Percentiles rank a stretch among this genome's conserved stretches.
These are phyloP conservation scores for Termitomyces sp. DNA, from an alignment of 768 basidiomycete species.

Conservation along the genomic window DNA sequence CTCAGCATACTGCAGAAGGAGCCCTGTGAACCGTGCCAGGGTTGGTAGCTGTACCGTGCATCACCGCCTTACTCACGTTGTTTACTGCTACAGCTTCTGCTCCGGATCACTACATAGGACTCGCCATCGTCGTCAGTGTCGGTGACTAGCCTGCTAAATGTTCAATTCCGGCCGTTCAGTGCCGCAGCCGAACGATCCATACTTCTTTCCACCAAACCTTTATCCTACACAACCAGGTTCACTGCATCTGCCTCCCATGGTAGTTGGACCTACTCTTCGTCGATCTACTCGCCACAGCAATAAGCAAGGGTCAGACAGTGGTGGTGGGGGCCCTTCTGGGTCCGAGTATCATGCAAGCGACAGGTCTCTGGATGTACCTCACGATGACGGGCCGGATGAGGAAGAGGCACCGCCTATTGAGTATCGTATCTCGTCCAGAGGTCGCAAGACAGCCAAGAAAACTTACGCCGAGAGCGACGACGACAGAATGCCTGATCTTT, in stretches of 20 bases:
- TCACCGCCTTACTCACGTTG: not conserved
- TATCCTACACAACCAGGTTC: conserved; percentile 3
- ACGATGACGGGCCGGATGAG: conserved; percentile 21
- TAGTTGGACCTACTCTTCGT: conserved; percentile 20
- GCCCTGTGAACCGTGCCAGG: not conserved
- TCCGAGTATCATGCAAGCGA: conserved; percentile 49
- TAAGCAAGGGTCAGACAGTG: conserved; percentile 22
- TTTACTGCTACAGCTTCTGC: not conserved
- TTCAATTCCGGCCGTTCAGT: not conserved
- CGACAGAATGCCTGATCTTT: conserved; percentile 26
- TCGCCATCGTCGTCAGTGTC: conserved; percentile 8
- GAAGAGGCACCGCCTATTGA: conserved; percentile 23
- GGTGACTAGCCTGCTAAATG: conserved; percentile 8
- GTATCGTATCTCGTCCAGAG: conserved; percentile 27
- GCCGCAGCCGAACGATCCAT: not conserved
- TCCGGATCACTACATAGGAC: not conserved
- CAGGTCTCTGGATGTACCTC: conserved; percentile 31
- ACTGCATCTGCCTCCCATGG: conserved; percentile 25
- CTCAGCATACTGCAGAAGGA: not conserved
- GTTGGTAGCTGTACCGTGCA: not conserved
- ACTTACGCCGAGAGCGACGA: conserved; percentile 44
- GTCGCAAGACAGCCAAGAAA: conserved; percentile 34
- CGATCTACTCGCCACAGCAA: conserved; percentile 28
- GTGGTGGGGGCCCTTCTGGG: conserved; percentile 31
- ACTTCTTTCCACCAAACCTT: conserved; percentile 4